A percentile compares a stretch with the other conserved stretches of the same genome.
Conservation (phyloP, 78 protist species). For the Polysphondylium violaceum region DNA sequence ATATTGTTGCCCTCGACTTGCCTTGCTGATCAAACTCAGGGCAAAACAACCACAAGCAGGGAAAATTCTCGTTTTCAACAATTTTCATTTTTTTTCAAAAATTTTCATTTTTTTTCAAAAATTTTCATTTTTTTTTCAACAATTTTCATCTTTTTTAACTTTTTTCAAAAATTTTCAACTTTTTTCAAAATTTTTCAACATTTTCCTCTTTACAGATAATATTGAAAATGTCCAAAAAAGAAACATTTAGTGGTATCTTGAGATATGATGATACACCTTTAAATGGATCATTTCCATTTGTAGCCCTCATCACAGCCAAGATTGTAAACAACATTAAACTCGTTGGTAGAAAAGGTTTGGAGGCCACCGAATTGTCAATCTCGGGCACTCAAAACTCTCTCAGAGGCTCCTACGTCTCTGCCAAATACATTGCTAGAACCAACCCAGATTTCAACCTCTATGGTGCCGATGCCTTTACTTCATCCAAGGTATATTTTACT, state of each 20-base stretch:
- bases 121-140: not conserved
- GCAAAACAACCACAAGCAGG: too few species aligned
- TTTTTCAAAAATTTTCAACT: not conserved
- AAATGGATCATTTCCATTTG: conserved; percentile 45
- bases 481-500: conserved; percentile 20
- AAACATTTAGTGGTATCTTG: conserved; percentile 30
- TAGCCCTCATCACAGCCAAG: conserved; percentile 37
- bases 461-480: conserved; percentile 52
- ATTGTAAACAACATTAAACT: conserved; percentile 43
- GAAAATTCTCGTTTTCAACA: too few species aligned
- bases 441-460: not conserved
- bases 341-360: conserved; percentile 62
- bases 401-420: conserved; percentile 37
- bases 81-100: not conserved
- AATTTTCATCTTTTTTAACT: not conserved
- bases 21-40: too few species aligned
- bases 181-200: not conserved
- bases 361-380: conserved; percentile 39
- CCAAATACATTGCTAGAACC: conserved; percentile 59
- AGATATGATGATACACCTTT: conserved; percentile 58
- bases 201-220: not conserved
- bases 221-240: conserved; percentile 44
- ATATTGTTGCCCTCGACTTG: too few species aligned
- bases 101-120: not conserved
- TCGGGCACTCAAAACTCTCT: not conserved